Evolutionary conservation across 441 rosid genomes (phyloP).

Genomic region (Brassica hybrid): DNA sequence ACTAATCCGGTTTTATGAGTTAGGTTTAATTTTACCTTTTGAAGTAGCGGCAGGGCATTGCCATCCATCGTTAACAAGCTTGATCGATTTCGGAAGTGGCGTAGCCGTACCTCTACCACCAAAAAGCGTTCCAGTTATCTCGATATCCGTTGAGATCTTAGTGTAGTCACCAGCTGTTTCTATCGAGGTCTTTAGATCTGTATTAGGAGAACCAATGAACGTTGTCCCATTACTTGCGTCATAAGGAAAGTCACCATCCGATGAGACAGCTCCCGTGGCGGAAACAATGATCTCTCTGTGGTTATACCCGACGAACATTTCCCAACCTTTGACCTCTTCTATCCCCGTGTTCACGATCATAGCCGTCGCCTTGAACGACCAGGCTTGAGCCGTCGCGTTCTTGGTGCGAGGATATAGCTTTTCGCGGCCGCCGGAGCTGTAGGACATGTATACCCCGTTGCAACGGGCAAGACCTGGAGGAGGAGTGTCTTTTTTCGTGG

Average conservation of each 20-base stretch:
- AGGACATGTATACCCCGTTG: conserved; percentile 75
- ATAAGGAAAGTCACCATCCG: conserved; percentile 44
- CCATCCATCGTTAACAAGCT: conserved; percentile 57
- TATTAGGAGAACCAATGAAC: conserved; percentile 42
- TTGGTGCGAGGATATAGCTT: conserved; percentile 61
- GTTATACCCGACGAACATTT: conserved; percentile 67
- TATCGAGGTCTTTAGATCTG: conserved; percentile 46
- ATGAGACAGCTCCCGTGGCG: conserved; percentile 52
- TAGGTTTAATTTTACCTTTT: conserved; percentile 33
- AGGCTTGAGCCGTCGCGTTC: conserved; percentile 73
- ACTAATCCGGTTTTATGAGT: conserved; percentile 23
- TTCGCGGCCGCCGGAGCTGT: conserved; percentile 55
- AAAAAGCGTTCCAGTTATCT: conserved; percentile 55
- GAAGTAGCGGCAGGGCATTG: conserved; percentile 53
- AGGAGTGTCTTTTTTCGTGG: conserved; percentile 37
- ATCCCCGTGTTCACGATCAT: conserved; percentile 65
- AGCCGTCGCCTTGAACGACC: conserved; percentile 81
- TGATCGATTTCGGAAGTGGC: conserved; percentile 58
- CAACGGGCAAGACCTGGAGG: conserved; percentile 59
- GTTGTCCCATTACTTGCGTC: conserved; percentile 45
- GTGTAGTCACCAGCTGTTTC: conserved; percentile 56
- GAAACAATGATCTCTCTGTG: conserved; percentile 75
- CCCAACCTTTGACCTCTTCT: conserved; percentile 77
- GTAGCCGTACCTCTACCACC: conserved; percentile 49
- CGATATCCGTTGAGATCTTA: conserved; percentile 45